Evolutionary conservation across 2,329 filamentous ascomycete genomes (phyloP).

Genomic region (Knufia fluminis): DNA sequence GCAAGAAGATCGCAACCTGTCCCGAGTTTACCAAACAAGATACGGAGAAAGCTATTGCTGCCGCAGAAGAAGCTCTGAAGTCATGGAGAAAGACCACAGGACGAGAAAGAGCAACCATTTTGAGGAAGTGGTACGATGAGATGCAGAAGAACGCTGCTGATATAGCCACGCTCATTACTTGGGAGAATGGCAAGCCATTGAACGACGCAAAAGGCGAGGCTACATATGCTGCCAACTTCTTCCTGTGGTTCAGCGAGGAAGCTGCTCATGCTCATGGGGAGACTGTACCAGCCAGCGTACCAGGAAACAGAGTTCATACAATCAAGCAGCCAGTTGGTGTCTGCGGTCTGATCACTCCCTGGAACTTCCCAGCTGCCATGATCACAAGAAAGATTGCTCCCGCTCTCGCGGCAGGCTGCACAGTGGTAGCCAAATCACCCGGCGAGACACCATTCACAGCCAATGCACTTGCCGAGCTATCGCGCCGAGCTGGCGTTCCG

Average conservation of each 20-base stretch:
- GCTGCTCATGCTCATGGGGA: slow-evolving; percentile 51
- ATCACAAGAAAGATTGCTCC: slow-evolving; percentile 44
- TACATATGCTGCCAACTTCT: slow-evolving; percentile 50
- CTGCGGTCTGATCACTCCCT: slow-evolving; percentile 57
- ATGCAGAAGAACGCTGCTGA: slow-evolving; percentile 59
- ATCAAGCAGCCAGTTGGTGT: slow-evolving; percentile 60
- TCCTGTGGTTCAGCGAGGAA: slow-evolving; percentile 56
- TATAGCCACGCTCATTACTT: slow-evolving; percentile 55
- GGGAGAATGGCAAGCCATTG: slow-evolving; percentile 56
- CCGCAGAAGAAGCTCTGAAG: slow-evolving; percentile 63
- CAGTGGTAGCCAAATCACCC: slow-evolving; percentile 83
- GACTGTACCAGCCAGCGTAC: slow-evolving; percentile 50
- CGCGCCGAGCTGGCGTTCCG: slow-evolving; percentile 77
- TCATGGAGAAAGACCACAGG: slow-evolving; percentile 52
- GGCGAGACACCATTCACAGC: slow-evolving; percentile 88
- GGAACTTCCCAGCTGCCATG: slow-evolving; percentile 54
- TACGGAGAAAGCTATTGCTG: slow-evolving; percentile 69
- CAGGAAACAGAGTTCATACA: slow-evolving; percentile 54
- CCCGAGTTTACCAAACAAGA: slow-evolving; percentile 73
- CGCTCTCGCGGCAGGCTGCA: slow-evolving; percentile 83
- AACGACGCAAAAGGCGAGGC: slow-evolving; percentile 52
- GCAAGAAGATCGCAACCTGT: slow-evolving; percentile 68
- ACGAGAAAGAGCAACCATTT: slow-evolving; percentile 51
- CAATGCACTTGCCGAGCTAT: slow-evolving; percentile 78
- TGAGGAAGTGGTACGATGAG: slow-evolving; percentile 59